phyloP scores from a whole-genome alignment of 1,284 basidiomycete genomes.

The Marasmius sp. region DNA sequence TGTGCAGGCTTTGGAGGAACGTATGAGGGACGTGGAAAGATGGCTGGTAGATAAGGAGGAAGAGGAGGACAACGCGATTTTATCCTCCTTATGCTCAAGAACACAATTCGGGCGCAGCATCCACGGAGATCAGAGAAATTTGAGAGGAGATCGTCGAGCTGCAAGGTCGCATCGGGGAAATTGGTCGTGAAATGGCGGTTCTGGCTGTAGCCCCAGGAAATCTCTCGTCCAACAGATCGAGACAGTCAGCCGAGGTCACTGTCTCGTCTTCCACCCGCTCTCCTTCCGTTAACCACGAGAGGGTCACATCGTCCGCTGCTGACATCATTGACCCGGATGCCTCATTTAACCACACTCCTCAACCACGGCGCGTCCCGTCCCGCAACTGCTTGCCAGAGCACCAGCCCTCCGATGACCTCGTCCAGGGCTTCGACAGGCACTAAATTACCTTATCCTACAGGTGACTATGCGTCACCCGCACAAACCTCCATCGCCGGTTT shows the following conservation, averaged over 20 bases:
- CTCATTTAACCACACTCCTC: conserved; percentile 4
- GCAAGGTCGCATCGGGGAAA: conserved; percentile 66
- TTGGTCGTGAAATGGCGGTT: conserved; percentile 77
- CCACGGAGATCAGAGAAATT: conserved; percentile 48
- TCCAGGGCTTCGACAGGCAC: conserved; percentile 30
- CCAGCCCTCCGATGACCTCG: conserved; percentile 59
- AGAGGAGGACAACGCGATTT: not conserved
- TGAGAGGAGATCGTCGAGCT: conserved; percentile 69
- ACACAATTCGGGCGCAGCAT: not conserved
- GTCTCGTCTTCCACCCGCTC: conserved; percentile 14
- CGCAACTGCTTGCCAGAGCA: conserved; percentile 55
- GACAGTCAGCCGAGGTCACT: conserved; percentile 36
- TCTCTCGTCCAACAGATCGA: conserved; percentile 52
- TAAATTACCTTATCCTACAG: conserved; percentile 75
- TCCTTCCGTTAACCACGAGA: conserved; percentile 11
- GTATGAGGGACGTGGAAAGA: conserved; percentile 15
- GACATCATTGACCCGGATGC: conserved; percentile 15
- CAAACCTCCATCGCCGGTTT: conserved; percentile 35
- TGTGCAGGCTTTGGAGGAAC: conserved; percentile 14
- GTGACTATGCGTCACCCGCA: conserved; percentile 71
- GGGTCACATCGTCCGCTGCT: conserved; percentile 15
- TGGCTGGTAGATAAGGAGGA: conserved; percentile 17
- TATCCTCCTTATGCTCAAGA: not conserved
- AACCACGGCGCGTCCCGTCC: conserved; percentile 38
- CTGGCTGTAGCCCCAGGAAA: conserved; percentile 57